Evolutionary conservation across 306 rosid species (phyloP).

Genomic region (Castanea sativa): DNA sequence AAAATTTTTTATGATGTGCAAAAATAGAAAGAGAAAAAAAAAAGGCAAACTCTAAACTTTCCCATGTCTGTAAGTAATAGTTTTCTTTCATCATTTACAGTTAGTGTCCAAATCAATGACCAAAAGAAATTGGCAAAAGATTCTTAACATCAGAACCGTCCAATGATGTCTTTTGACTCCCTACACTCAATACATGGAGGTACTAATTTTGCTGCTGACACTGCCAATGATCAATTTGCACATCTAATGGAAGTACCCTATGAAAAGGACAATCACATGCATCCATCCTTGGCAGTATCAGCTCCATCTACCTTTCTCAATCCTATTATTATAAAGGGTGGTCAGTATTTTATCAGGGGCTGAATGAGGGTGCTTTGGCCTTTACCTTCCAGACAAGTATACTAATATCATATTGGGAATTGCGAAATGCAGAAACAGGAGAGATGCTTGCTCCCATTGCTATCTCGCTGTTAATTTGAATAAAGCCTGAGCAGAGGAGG

Average conservation of each 20-base stretch:
- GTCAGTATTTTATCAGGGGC: background rate
- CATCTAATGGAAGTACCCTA: background rate
- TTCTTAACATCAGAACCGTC: constrained; percentile 31
- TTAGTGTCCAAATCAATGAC: constrained; percentile 22
- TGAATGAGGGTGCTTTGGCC: background rate
- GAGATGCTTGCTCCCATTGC: constrained; percentile 99
- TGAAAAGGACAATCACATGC: constrained; percentile 4
- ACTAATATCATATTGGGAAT: constrained; percentile 85
- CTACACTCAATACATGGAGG: background rate
- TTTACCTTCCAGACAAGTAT: constrained; percentile 98
- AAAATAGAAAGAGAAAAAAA: too few relatives aligned
- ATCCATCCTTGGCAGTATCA: background rate
- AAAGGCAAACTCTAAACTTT: constrained; percentile 16
- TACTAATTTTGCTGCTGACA: background rate
- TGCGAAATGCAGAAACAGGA: constrained; percentile 63
- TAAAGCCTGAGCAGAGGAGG: constrained; percentile 97
- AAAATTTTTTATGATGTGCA: constrained; percentile 1
- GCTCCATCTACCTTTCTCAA: constrained; percentile 8
- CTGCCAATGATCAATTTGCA: constrained; percentile 3
- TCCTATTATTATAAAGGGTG: background rate
- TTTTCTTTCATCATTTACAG: constrained; percentile 1
- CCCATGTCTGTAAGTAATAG: background rate
- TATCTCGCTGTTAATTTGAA: constrained; percentile 80
- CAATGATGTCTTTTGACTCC: constrained; percentile 21
- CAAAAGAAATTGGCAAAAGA: constrained; percentile 35